These are phyloP conservation scores for Dillenia suffruticosa DNA, from an alignment of 164 flowering plant genomes.

Conservation along the genomic window DNA sequence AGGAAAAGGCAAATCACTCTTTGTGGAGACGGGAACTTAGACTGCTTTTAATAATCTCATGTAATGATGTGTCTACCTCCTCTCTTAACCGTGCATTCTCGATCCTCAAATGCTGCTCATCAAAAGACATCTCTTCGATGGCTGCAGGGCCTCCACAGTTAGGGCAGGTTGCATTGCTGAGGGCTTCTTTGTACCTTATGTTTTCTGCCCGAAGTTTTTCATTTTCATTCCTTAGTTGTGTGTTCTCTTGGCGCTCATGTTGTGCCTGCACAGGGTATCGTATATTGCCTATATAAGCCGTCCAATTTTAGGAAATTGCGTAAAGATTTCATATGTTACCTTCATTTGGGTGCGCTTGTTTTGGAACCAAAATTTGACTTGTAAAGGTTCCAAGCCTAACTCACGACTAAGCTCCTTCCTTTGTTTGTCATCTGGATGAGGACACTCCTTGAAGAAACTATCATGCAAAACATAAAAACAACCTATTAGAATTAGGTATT, in stretches of 20 bases:
- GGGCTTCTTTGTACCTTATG: conserved; percentile 76
- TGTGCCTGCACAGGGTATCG: conserved; percentile 46
- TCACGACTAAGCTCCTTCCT: conserved; percentile 84
- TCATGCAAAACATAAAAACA: background rate
- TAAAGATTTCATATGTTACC: conserved; percentile 35
- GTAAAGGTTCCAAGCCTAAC: conserved; percentile 74
- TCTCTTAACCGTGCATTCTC: conserved; percentile 84
- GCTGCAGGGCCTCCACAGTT: conserved; percentile 88
- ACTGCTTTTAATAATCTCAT: too few relatives aligned
- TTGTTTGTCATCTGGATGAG: conserved; percentile 95
- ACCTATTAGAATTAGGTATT: background rate
- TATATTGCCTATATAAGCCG: background rate
- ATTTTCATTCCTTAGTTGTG: conserved; percentile 61
- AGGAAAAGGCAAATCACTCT: background rate
- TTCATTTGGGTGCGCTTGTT: conserved; percentile 96
- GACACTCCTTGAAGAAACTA: conserved; percentile 88
- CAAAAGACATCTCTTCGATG: conserved; percentile 89
- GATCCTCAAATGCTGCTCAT: conserved; percentile 81
- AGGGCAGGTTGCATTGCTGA: conserved; percentile 69
- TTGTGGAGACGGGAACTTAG: too few relatives aligned
- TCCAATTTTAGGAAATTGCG: background rate
- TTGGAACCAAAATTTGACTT: conserved; percentile 96
- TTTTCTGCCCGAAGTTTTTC: conserved; percentile 85
- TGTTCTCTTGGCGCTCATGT: conserved; percentile 78
- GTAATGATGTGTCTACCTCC: conserved; percentile 41